Evolutionary conservation across 2,329 filamentous ascomycete genomes (phyloP), one percentile per base, ranked within the genome.

Genomic region (Xylaria hypoxylon): DNA sequence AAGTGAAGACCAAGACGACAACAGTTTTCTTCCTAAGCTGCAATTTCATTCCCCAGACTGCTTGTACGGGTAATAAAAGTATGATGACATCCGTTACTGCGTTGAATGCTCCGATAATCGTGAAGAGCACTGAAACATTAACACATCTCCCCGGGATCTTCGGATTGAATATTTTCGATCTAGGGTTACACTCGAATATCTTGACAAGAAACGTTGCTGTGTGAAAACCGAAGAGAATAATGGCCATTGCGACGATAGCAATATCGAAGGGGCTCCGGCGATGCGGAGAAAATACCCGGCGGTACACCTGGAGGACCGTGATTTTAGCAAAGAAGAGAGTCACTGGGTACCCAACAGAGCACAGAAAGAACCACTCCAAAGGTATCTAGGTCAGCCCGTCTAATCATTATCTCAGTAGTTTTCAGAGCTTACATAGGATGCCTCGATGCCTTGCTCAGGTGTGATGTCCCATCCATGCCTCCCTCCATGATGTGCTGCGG

Each of bases 381-480:
- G 24, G 22, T 17, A 35, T 10, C 33, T 35, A 28, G 45, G 7
- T 26, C 22, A 47, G 42, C 42, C n/a, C n/a, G n/a, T n/a, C n/a
- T 38, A 35, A 8, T 13, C 10, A 15, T 38, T 38, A 13, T 38
- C 13, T 38, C 10, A 15, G 33, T 2, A 8, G 33, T 8, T 35
- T 35, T 35, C 11, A 35, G 24, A 28, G 19, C 45, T 28, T 28
- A 48, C 45, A 48, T 48, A 28, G 19, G 45, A 22, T 48, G 45
- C 45, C 22, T 48, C 45, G 22, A 26, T 48, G 24, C 45, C 45
- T 17, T 48, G 45, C 24, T 22, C 24, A 3, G 8, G 3, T 10
- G 45, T 28, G 5, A 48, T 48, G 17, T 48, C 45, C 45, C 45
- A 48, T 19, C 17, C 45, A 7, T 48, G 45, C 17, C 45, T 48